These are phyloP conservation scores for Melaleuca alternifolia DNA, from an alignment of 345 rosid species.

Conservation along the genomic window DNA sequence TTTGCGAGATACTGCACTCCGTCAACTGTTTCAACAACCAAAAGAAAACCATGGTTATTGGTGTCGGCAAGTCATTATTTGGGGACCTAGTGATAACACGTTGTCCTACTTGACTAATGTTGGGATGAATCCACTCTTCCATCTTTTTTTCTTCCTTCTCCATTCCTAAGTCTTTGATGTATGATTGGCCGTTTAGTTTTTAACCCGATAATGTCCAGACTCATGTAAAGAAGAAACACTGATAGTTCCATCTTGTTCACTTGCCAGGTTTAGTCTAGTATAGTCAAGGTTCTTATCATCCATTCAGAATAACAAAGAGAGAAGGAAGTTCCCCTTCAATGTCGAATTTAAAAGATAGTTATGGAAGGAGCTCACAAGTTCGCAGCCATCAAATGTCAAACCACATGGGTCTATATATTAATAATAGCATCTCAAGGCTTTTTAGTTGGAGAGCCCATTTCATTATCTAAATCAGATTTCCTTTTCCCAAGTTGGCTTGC, in stretches of 20 bases:
- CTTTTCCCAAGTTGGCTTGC: background rate
- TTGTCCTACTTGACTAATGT: background rate
- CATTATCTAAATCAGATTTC: background rate
- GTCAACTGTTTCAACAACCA: background rate
- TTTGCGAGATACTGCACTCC: background rate
- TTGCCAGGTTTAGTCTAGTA: background rate
- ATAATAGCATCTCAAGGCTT: background rate
- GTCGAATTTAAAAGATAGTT: background rate
- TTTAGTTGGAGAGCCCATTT: background rate
- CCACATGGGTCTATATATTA: background rate
- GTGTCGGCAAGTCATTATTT: background rate
- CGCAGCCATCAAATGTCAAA: background rate
- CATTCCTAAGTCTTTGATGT: background rate
- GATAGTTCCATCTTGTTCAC: background rate
- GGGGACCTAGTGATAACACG: background rate
- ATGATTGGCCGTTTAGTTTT: background rate
- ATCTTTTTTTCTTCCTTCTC: background rate
- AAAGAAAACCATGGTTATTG: background rate
- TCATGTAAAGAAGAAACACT: background rate
- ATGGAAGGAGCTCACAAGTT: background rate
- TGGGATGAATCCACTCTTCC: background rate
- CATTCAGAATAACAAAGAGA: background rate
- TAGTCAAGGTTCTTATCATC: background rate
- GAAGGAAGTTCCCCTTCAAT: background rate
- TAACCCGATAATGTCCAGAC: background rate